Evolutionary conservation across 441 rosid genomes (phyloP).

Genomic region (Euphorbia corollata): DNA sequence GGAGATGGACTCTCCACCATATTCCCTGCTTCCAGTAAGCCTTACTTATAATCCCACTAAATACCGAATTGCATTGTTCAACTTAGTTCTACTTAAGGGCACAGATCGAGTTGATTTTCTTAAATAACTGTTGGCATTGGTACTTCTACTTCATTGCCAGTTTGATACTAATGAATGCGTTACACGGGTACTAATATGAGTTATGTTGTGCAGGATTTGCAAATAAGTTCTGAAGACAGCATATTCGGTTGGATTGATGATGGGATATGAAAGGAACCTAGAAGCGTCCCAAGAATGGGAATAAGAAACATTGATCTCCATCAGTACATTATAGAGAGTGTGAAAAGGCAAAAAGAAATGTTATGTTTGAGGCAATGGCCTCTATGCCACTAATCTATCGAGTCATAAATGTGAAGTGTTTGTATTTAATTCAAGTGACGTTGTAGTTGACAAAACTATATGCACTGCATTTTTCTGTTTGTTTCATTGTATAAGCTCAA

Average conservation of each 20-base stretch:
- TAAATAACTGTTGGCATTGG: neutral
- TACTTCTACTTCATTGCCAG: neutral
- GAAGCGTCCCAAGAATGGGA: slow-evolving; percentile 3
- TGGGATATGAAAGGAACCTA: slow-evolving; percentile 23
- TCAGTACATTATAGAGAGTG: neutral
- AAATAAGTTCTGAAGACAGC: slow-evolving; percentile 70
- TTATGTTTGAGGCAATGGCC: neutral
- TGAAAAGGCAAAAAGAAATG: no score
- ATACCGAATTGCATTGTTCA: neutral
- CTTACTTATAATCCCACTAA: slow-evolving; percentile 4
- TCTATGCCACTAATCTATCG: neutral
- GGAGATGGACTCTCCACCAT: slow-evolving; percentile 72
- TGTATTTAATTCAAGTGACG: neutral
- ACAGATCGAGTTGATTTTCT: neutral
- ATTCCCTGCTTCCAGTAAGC: slow-evolving; percentile 54
- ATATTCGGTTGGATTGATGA: slow-evolving; percentile 55
- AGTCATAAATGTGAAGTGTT: neutral
- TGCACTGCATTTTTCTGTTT: neutral
- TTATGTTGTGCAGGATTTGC: slow-evolving; percentile 42
- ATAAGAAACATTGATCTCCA: neutral
- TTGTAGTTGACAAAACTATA: neutral
- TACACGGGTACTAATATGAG: neutral
- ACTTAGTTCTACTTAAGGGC: neutral
- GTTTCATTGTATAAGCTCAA: neutral
- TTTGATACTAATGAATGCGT: neutral